phyloP scores from a whole-genome alignment of 768 basidiomycete species.

The Suillus decipiens region DNA sequence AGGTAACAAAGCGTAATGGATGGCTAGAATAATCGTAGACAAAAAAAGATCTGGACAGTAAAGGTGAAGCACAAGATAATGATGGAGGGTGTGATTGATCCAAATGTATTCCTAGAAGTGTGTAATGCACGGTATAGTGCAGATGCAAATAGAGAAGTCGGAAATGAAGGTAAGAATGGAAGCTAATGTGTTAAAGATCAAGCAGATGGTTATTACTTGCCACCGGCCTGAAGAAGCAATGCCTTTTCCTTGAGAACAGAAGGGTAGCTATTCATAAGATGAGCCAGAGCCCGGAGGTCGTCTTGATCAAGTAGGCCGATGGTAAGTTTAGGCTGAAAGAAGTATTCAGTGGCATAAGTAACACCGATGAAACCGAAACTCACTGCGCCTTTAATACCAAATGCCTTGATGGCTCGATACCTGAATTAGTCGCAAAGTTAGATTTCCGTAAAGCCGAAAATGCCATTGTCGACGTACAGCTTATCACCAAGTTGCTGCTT shows the following conservation, averaged over 20 bases:
- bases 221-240: constrained; percentile 31
- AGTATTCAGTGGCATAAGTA: constrained; percentile 1
- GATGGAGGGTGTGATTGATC: constrained; percentile 2
- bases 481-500: constrained; percentile 85
- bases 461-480: constrained; percentile 45
- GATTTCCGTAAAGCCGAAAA: neutral
- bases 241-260: constrained; percentile 80
- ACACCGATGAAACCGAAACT: constrained; percentile 26
- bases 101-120: constrained; percentile 7
- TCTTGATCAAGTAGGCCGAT: constrained; percentile 83
- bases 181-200: neutral
- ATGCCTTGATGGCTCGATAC: constrained; percentile 66
- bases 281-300: constrained; percentile 79
- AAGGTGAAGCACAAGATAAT: constrained; percentile 1
- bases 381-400: constrained; percentile 81
- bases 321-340: constrained; percentile 73
- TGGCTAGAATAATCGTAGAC: constrained; percentile 5
- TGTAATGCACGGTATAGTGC: constrained; percentile 7
- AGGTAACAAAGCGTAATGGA: neutral
- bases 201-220: constrained; percentile 18
- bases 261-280: constrained; percentile 87
- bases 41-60: neutral
- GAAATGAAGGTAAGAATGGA: constrained; percentile 3
- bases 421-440: constrained; percentile 24
- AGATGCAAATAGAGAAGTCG: neutral